Conservation (phyloP, 2,329 filamentous ascomycete genomes). For the Beauveria brongniartii region DNA sequence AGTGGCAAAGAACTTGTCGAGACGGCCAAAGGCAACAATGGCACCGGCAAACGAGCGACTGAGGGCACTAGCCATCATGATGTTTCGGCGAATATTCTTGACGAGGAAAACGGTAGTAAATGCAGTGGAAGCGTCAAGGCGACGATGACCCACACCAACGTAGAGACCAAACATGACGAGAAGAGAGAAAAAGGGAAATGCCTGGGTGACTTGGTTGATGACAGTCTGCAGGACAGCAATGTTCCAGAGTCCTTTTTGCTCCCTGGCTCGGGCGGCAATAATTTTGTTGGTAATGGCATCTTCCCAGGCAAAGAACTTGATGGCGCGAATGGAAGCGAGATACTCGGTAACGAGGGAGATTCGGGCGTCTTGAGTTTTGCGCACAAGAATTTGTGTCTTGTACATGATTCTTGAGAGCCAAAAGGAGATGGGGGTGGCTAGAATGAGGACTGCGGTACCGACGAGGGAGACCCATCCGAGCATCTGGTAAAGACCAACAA, state of each 20-base stretch:
- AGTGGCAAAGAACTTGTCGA: conserved; percentile 47
- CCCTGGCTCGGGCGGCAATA: conserved; percentile 37
- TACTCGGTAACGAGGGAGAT: conserved; percentile 52
- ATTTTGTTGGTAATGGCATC: conserved; percentile 43
- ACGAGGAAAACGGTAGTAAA: conserved; percentile 49
- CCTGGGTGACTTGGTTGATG: conserved; percentile 41
- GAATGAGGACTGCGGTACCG: conserved; percentile 39
- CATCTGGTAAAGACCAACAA: conserved; percentile 46
- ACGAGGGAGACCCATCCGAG: conserved; percentile 48
- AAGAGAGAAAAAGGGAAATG: conserved; percentile 44
- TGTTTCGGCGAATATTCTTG: conserved; percentile 43
- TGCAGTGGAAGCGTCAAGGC: conserved; percentile 46
- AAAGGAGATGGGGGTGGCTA: conserved; percentile 41
- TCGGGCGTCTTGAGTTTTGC: conserved; percentile 46
- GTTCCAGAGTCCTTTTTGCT: conserved; percentile 47
- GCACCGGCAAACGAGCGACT: conserved; percentile 27
- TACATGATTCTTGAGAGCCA: conserved; percentile 42
- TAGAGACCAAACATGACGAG: conserved; percentile 47
- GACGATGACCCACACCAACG: conserved; percentile 37
- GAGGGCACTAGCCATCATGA: conserved; percentile 40
- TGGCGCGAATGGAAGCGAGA: conserved; percentile 46
- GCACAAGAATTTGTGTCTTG: conserved; percentile 41
- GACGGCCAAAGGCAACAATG: conserved; percentile 37
- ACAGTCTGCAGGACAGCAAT: conserved; percentile 39
- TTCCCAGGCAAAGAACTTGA: conserved; percentile 57